phyloP scores from a whole-genome alignment of 768 basidiomycete species.

The Tulasnella calospora region DNA sequence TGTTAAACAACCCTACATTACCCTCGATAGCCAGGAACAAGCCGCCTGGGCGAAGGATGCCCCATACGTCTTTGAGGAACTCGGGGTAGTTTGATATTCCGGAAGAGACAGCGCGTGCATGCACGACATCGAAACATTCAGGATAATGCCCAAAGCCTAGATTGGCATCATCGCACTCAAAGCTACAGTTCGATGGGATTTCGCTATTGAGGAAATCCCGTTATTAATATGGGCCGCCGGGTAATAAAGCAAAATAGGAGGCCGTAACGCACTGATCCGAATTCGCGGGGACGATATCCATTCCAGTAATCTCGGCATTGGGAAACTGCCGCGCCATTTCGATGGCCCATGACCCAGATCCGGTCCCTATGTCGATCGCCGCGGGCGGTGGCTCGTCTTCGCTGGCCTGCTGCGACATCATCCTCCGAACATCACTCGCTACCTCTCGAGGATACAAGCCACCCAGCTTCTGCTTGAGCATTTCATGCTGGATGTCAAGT shows the following conservation, averaged over 20 bases:
- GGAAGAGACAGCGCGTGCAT: not conserved
- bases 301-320: not conserved
- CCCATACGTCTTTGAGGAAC: not conserved
- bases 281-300: constrained; percentile 14
- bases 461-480: constrained; percentile 34
- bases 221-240: not conserved
- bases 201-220: not conserved
- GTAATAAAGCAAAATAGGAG: not conserved
- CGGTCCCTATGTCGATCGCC: constrained; percentile 37
- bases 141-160: not conserved
- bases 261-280: not conserved
- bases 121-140: constrained; percentile 3
- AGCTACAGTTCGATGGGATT: not conserved
- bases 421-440: constrained; percentile 32
- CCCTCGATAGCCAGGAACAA: not conserved
- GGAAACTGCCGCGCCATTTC: constrained; percentile 16
- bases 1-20: not conserved
- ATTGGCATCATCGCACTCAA: constrained; percentile 21
- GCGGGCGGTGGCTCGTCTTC: constrained; percentile 28
- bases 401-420: constrained; percentile 33
- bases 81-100: constrained; percentile 5
- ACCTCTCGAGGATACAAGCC: constrained; percentile 34
- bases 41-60: constrained; percentile 2
- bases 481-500: constrained; percentile 36
- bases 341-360: constrained; percentile 36